These are phyloP conservation scores for Fomitopsis schrenkii DNA, from an alignment of 1,284 basidiomycete genomes.

Conservation along the genomic window DNA sequence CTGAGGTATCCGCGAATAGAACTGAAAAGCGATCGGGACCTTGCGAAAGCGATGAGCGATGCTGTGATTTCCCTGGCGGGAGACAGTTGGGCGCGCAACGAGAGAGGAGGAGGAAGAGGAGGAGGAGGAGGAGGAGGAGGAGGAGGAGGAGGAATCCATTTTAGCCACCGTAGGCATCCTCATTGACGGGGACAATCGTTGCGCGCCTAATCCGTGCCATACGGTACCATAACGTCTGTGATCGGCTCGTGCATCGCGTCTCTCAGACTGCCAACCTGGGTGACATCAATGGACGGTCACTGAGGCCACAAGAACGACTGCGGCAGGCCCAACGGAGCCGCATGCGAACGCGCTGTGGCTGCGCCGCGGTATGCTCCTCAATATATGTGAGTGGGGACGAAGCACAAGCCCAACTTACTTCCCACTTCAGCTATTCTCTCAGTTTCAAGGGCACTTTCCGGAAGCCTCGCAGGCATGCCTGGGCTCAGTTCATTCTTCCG, in stretches of 20 bases:
- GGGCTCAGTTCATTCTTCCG: too few relatives aligned
- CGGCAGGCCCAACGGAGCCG: constrained; percentile 21
- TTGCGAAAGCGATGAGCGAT: background rate
- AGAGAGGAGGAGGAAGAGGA: background rate
- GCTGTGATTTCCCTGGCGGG: background rate
- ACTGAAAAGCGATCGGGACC: background rate
- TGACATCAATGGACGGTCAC: too few relatives aligned
- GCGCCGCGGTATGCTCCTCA: too few relatives aligned
- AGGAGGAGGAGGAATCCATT: too few relatives aligned
- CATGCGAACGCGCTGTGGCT: too few relatives aligned
- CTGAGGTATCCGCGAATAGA: too few relatives aligned
- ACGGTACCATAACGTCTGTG: constrained; percentile 96
- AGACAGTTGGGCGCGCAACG: background rate
- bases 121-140: background rate
- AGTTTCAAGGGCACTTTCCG: too few relatives aligned
- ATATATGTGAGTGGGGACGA: too few relatives aligned
- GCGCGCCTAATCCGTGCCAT: constrained; percentile 87
- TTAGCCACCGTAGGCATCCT: too few relatives aligned
- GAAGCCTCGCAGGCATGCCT: too few relatives aligned
- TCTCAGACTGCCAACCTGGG: constrained; percentile 66
- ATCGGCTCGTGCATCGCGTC: background rate
- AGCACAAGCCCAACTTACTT: too few relatives aligned
- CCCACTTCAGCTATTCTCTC: too few relatives aligned
- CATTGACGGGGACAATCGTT: constrained; percentile 27
- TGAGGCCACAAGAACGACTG: constrained; percentile 70